Percentiles rank a stretch among this genome's conserved stretches.
These are phyloP conservation scores for Blepharisma japonicum DNA, from an alignment of 73 alveolate species.

Conservation along the genomic window DNA sequence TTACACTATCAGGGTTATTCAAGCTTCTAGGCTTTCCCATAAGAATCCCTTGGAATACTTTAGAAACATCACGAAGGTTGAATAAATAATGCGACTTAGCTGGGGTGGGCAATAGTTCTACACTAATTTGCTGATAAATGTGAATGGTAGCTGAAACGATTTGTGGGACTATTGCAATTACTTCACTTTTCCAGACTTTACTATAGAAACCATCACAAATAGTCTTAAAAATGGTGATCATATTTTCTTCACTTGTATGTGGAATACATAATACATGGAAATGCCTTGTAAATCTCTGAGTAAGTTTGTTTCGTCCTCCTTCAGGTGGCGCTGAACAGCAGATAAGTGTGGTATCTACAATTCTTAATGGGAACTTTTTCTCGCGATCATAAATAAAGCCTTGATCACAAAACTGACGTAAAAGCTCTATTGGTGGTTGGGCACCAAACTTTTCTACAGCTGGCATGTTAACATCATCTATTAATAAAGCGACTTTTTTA, in stretches of 20 bases:
- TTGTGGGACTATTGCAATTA: conserved; percentile 63
- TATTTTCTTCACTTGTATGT: conserved; percentile 73
- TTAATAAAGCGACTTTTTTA: conserved; percentile 53
- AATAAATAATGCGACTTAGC: conserved; percentile 95
- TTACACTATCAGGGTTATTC: conserved; percentile 57
- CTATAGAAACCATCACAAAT: conserved; percentile 93
- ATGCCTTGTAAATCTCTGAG: conserved; percentile 98
- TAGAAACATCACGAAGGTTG: conserved; percentile 93
- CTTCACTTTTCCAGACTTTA: conserved; percentile 67
- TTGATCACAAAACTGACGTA: conserved; percentile 59
- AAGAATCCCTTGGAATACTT: conserved; percentile 80
- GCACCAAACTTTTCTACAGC: conserved; percentile 73
- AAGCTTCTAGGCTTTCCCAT: conserved; percentile 45
- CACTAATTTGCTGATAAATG: conserved; percentile 71
- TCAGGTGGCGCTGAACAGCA: conserved; percentile 95
- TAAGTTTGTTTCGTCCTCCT: conserved; percentile 97
- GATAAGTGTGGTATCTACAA: conserved; percentile 94
- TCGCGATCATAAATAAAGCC: conserved; percentile 96
- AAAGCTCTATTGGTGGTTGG: conserved; percentile 72
- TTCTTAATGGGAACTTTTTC: conserved; percentile 93
- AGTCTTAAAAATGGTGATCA: conserved; percentile 83
- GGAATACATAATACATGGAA: conserved; percentile 87
- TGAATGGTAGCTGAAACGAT: conserved; percentile 82
- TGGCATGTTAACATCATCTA: conserved; percentile 75
- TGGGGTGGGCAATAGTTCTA: conserved; percentile 95